Base-by-base conservation (phyloP, 2,329 filamentous ascomycete genomes). In the Hymenoscyphus infarciens region DNA sequence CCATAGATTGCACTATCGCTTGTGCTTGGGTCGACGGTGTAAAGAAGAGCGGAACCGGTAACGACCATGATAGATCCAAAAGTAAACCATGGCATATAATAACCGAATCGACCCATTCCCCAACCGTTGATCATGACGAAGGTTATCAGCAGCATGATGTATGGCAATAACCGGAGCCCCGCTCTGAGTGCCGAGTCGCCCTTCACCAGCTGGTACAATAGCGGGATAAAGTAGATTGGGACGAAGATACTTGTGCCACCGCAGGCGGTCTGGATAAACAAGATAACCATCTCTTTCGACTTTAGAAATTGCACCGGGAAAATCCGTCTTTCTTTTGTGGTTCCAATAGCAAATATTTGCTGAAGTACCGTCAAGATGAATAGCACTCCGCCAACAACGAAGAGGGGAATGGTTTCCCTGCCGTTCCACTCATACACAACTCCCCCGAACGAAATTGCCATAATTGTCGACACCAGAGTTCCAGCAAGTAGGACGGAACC, bases 201-300 rank as follows among this genome's bases (percentile, higher is more conserved):
- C 15, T 57, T 33, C 3, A 38, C 55, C 0, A 78, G 92, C 2
- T 90, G 78, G 56, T 80, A 80, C 66, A 78, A 76, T 61, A 83
- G 79, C 53, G 81, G 76, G 57, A 79, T 75, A 38, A 77, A 75
- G 22, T 63, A 61, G 42, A 62, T 55, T 3, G 60, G 58, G 39
- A 63, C 45, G 31, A 63, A 60, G 10, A 60, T 33, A 19, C 52
- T 61, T 2, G 62, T 56, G 1, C 57, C 57, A 27, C 45, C 59
- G 3, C 35, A 13, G 16, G 68, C 73, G 66, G 69, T 72, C 66
- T 75, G 76, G 61, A 72, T 71, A 38, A 75, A 75, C n/a, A 71
- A 60, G 13, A 67, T 68, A 1, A 71, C 64, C 65, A 77, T 69
- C 71, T 71, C 16, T 74, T 39, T 64, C 61, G 60, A 31, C 61